Conservation (phyloP, 352 stramenopile species). For the Globisporangium barbulae region DNA sequence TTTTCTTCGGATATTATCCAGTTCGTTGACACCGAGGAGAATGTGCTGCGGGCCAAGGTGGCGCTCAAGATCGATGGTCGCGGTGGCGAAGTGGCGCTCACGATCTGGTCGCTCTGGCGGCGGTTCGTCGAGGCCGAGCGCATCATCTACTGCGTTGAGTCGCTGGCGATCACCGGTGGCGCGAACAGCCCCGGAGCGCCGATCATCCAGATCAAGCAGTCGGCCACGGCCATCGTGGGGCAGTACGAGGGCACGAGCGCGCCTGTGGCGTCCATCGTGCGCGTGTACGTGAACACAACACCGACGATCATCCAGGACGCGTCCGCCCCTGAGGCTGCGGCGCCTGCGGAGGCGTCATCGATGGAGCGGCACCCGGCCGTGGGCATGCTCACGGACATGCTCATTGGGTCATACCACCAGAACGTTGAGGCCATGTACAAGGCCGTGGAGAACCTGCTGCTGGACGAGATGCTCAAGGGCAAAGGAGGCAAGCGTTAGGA, state of each 20-base stretch:
- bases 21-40: constrained; percentile 15
- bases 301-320: constrained; percentile 19
- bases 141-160: constrained; percentile 14
- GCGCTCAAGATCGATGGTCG: constrained; percentile 15
- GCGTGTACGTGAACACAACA: constrained; percentile 17
- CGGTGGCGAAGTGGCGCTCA: constrained; percentile 15
- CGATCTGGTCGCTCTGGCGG: constrained; percentile 17
- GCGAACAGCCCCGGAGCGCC: not conserved
- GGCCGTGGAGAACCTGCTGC: constrained; percentile 19
- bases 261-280: constrained; percentile 18
- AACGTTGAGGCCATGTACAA: constrained; percentile 23
- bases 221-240: constrained; percentile 11
- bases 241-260: constrained; percentile 12
- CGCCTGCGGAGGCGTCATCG: not conserved
- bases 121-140: constrained; percentile 12
- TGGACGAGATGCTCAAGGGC: constrained; percentile 19
- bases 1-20: not conserved
- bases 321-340: not conserved
- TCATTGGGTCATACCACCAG: constrained; percentile 20
- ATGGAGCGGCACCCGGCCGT: constrained; percentile 14
- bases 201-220: constrained; percentile 21
- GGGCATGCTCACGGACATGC: constrained; percentile 20
- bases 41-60: constrained; percentile 15
- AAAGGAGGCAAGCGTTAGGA: constrained; percentile 2
- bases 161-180: constrained; percentile 16